phyloP scores from a whole-genome alignment of 805 yeast genomes.

The Kodamaea kaohsiungensis region DNA sequence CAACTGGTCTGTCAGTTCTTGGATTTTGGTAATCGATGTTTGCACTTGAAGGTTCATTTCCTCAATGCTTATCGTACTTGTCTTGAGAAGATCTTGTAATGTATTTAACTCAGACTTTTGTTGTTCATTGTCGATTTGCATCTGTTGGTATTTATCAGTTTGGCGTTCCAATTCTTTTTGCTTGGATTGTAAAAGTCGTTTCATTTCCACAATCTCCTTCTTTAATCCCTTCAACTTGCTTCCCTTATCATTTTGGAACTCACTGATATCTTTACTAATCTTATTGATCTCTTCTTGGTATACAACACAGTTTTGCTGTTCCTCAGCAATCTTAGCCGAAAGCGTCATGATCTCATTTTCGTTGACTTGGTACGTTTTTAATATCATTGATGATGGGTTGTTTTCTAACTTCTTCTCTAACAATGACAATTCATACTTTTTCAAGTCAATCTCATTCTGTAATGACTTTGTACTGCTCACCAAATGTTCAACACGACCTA shows the following conservation, averaged over 20 bases:
- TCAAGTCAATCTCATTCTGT: constrained; percentile 59
- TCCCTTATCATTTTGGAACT: constrained; percentile 77
- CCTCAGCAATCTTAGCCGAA: constrained; percentile 35
- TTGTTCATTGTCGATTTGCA: constrained; percentile 74
- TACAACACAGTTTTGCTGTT: constrained; percentile 28
- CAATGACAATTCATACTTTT: constrained; percentile 58
- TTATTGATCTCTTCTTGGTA: constrained; percentile 46
- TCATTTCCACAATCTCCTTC: constrained; percentile 45
- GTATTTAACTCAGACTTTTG: constrained; percentile 53
- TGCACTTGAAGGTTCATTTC: constrained; percentile 18
- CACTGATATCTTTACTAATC: constrained; percentile 77
- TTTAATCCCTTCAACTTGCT: constrained; percentile 70
- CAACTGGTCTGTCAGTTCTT: constrained; percentile 21
- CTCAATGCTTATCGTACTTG: constrained; percentile 16
- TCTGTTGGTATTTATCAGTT: constrained; percentile 58
- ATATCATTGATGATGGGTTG: constrained; percentile 57
- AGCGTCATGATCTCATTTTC: constrained; percentile 47
- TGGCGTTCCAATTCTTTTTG: constrained; percentile 46
- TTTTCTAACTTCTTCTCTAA: constrained; percentile 55
- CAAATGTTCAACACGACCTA: constrained; percentile 43
- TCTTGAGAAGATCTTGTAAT: constrained; percentile 41
- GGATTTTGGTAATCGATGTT: constrained; percentile 14
- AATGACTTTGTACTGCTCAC: constrained; percentile 52
- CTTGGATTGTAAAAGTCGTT: constrained; percentile 35
- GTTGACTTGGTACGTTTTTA: constrained; percentile 50